Evolutionary conservation across 192 early-diverging fungal species (phyloP).

Genomic region (Radiomyces spectabilis): DNA sequence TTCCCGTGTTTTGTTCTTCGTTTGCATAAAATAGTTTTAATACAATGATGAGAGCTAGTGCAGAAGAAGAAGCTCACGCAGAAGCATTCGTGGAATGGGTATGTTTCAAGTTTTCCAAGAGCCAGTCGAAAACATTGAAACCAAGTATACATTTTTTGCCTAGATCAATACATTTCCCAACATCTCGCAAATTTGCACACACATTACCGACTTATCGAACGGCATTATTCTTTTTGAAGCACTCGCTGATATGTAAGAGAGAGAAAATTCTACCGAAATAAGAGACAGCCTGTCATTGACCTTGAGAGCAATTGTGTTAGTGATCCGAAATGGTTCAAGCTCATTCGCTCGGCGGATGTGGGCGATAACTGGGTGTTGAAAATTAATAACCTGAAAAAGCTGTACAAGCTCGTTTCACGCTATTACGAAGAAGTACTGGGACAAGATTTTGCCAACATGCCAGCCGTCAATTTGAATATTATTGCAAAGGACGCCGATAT

Average conservation of each 20-base stretch:
- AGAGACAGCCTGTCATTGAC: neutral
- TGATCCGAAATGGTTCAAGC: constrained; percentile 89
- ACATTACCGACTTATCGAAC: constrained; percentile 66
- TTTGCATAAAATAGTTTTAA: neutral
- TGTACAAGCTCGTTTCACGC: constrained; percentile 73
- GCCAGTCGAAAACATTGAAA: no score
- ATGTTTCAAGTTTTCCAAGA: neutral
- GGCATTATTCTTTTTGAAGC: constrained; percentile 78
- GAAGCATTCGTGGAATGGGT: constrained; percentile 29
- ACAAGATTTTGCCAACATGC: constrained; percentile 50
- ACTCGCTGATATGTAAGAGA: constrained; percentile 71
- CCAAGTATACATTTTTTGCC: neutral
- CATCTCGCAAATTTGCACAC: constrained; percentile 34
- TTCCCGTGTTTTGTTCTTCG: neutral
- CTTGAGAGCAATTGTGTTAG: constrained; percentile 45
- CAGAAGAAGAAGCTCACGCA: constrained; percentile 8
- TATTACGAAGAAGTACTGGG: constrained; percentile 89
- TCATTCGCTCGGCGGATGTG: constrained; percentile 55
- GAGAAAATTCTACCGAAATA: no score
- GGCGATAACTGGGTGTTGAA: constrained; percentile 94
- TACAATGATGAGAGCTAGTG: constrained; percentile 4
- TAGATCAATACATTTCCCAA: constrained; percentile 61
- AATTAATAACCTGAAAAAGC: constrained; percentile 88
- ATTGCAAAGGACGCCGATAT: constrained; percentile 79
- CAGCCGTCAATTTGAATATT: constrained; percentile 66